A percentile compares a stretch with the other conserved stretches of the same genome.
Conservation (phyloP, 208 protist species). For the Zelonia costaricensis region DNA sequence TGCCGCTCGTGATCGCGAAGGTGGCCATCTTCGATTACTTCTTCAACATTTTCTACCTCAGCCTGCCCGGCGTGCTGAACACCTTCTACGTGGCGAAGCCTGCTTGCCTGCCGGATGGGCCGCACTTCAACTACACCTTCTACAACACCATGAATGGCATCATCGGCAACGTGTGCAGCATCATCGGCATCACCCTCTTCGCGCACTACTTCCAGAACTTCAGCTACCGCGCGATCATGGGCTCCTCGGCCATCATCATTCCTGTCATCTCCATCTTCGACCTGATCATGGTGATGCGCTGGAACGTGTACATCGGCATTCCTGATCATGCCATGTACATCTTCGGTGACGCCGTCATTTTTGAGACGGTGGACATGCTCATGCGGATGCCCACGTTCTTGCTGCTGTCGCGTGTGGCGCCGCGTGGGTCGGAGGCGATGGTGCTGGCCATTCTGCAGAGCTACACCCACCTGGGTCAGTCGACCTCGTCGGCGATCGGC, state of each 20-base stretch:
- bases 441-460: conserved; percentile 77
- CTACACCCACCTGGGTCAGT: conserved; percentile 61
- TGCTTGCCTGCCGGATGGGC: conserved; percentile 53
- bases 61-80: conserved; percentile 53
- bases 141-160: conserved; percentile 50
- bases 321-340: conserved; percentile 75
- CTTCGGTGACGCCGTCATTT: conserved; percentile 66
- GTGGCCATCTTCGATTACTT: conserved; percentile 36
- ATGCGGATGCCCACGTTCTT: conserved; percentile 73
- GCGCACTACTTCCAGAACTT: conserved; percentile 46
- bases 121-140: conserved; percentile 70
- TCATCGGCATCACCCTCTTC: conserved; percentile 52
- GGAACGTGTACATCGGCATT: conserved; percentile 58
- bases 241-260: conserved; percentile 50
- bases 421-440: conserved; percentile 80
- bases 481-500: conserved; percentile 41
- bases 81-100: conserved; percentile 55
- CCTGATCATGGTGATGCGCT: conserved; percentile 70
- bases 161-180: conserved; percentile 44
- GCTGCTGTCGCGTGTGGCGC: conserved; percentile 80
- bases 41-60: conserved; percentile 45
- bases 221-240: conserved; percentile 57
- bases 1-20: conserved; percentile 45
- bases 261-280: conserved; percentile 64
- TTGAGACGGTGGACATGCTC: conserved; percentile 60